Base-by-base conservation (phyloP, 2,329 filamentous ascomycete genomes). In the Gremmenia infestans region DNA sequence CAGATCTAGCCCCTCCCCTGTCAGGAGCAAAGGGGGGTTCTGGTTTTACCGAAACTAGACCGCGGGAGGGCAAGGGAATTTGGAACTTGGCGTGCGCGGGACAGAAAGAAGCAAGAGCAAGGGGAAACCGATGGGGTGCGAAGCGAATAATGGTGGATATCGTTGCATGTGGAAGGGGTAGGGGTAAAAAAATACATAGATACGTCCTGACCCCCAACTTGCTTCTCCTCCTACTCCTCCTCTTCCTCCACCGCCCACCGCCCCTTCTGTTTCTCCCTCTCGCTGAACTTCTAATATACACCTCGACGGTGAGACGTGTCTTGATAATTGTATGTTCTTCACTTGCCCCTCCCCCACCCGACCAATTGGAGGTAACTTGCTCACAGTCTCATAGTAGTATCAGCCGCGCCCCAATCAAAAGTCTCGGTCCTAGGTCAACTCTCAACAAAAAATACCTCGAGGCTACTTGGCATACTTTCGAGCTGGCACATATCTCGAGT, bases 361-460 rank as follows among this genome's bases (percentile, higher is more conserved):
- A 28, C 25, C 25, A 47, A 52, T 25, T 23, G 8, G 7, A 8
- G 2, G 25, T 28, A 28, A 28, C 25, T 28, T 40, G 53, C 54
- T 60, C 25, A 60, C 45, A 35, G 36, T 47, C n/a, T 49, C 46
- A 12, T 19, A 23, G 22, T 49, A 43, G 39, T 25, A 11, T 15
- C 45, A 42, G 23, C 45, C 52, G 37, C 40, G 28, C 48, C 45
- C 35, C 52, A 45, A 40, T 14, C 36, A 22, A 32, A 14, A 12
- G 22, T 36, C 53, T 25, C 7, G 9, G 32, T 35, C 47, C 14
- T 28, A 23, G 42, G 17, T 12, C 6, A 45, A 35, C 36, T 53
- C 55, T 53, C 55, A 56, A 60, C 56, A 57, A 60, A 59, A 61
- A 60, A 50, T 56, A 39, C 51, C 28, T 52, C 39, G 45, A 43